phyloP scores from a whole-genome alignment of 768 basidiomycete genomes.

The Auricularia sp. region DNA sequence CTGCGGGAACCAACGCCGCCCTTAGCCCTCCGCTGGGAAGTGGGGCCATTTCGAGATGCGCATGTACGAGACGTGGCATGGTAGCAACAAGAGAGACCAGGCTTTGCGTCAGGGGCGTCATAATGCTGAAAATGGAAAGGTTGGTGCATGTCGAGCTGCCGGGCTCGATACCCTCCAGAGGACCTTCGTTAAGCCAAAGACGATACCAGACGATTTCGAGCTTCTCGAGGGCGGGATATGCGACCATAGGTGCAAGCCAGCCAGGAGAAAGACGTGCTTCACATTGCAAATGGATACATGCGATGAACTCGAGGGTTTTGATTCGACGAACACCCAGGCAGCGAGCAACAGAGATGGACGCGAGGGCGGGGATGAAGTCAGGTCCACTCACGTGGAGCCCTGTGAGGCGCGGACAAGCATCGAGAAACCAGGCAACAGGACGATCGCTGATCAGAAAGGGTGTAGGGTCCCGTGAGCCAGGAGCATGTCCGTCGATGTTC shows the following conservation, averaged over 20 bases:
- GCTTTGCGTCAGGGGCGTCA: background rate
- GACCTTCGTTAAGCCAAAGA: background rate
- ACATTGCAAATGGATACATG: background rate
- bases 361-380: background rate
- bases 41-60: background rate
- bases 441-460: background rate
- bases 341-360: background rate
- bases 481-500: background rate
- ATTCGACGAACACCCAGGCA: background rate
- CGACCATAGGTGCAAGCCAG: background rate
- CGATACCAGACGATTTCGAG: background rate
- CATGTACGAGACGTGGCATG: background rate
- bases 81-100: background rate
- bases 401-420: background rate
- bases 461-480: background rate
- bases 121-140: background rate
- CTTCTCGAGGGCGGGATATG: background rate
- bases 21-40: background rate
- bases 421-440: background rate
- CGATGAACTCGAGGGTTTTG: background rate
- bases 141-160: background rate
- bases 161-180: background rate
- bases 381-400: background rate
- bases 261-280: background rate
- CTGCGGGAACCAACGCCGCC: background rate